These are phyloP conservation scores for Gloeostereum incarnatum DNA, from an alignment of 768 basidiomycete species.

Conservation along the genomic window DNA sequence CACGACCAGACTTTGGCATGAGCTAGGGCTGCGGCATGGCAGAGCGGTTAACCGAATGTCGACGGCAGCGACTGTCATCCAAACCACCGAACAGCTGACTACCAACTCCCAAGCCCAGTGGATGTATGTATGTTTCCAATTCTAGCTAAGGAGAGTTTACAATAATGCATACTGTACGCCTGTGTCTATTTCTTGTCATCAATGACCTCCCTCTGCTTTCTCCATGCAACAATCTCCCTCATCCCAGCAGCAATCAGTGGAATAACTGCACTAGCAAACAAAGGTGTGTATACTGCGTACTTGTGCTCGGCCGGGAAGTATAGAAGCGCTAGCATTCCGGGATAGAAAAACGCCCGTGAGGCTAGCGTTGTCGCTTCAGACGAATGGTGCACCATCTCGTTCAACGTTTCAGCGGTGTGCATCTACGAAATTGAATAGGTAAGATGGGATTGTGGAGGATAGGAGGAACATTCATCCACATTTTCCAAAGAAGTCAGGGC, in stretches of 20 bases:
- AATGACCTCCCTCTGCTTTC: conserved; percentile 16
- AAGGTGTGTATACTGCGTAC: conserved; percentile 91
- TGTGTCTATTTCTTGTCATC: conserved; percentile 4
- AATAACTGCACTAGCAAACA: conserved; percentile 86
- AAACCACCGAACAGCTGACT: too few species aligned
- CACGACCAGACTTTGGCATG: too few species aligned
- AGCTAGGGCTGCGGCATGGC: too few species aligned
- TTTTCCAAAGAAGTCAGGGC: conserved; percentile 66
- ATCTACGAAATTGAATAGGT: conserved; percentile 23
- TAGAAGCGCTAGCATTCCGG: conserved; percentile 89
- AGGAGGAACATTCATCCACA: conserved; percentile 37
- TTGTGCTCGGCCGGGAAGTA: conserved; percentile 99
- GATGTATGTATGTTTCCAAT: too few species aligned
- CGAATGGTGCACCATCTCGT: conserved; percentile 46
- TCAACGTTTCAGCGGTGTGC: conserved; percentile 27
- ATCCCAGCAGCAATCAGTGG: conserved; percentile 71
- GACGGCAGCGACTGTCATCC: too few species aligned
- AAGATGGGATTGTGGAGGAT: conserved; percentile 3
- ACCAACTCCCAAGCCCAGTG: too few species aligned
- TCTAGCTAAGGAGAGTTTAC: too few species aligned
- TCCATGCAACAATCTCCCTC: conserved; percentile 66
- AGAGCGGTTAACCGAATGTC: too few species aligned
- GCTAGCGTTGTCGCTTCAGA: conserved; percentile 54
- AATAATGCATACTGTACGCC: too few species aligned
- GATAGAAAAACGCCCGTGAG: conserved; percentile 91